Evolutionary conservation across 1,139 yeast species (phyloP), one percentile per base, ranked within the genome.

Genomic region (Magnusiomyces ingens): DNA sequence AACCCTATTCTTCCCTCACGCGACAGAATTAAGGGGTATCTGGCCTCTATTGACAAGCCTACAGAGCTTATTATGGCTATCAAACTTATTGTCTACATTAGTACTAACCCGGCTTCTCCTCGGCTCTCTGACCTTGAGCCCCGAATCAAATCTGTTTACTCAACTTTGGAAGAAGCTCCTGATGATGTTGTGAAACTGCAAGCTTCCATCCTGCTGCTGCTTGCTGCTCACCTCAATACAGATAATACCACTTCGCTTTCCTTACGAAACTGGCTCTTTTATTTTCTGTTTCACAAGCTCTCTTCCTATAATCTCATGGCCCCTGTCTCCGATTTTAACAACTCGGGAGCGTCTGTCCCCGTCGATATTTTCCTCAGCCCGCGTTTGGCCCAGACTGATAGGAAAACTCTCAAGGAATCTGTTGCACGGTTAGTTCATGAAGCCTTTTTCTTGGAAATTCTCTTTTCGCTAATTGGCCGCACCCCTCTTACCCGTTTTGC

Each of bases 241-340:
- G 57, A 55, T 22, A 55, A 55, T 38, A 4, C 51, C 5, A 45
- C 52, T 5, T 55, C 57, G 6, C 43, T 49, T 6, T 36, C 49
- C n/a, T 49, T 55, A 18, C 54, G 57, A 8, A 48, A 50, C 1
- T 55, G 57, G 57, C 44, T 49, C 36, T 55, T 55, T 45, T 51
- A 52, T 18, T 11, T 52, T 32, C 43, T 55, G 29, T 41, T 48
- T 26, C 22, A 43, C 2, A 49, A 49, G 15, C 40, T 55, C 12
- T 40, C 52, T 6, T 52, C 38, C 3, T 49, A 40, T 37, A 37
- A 46, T 2, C 35, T 55, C 2, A 48, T 54, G 4, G 45, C 54
- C 6, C 57, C 55, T 2, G 49, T 48, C 15, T 35, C 51, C 15
- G 50, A 46, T 12, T 15, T 15, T 6, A 26, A 22, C 46, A 22